These are phyloP conservation scores for Pseudocercospora musae DNA, from an alignment of 2,329 filamentous ascomycete species.

Conservation along the genomic window DNA sequence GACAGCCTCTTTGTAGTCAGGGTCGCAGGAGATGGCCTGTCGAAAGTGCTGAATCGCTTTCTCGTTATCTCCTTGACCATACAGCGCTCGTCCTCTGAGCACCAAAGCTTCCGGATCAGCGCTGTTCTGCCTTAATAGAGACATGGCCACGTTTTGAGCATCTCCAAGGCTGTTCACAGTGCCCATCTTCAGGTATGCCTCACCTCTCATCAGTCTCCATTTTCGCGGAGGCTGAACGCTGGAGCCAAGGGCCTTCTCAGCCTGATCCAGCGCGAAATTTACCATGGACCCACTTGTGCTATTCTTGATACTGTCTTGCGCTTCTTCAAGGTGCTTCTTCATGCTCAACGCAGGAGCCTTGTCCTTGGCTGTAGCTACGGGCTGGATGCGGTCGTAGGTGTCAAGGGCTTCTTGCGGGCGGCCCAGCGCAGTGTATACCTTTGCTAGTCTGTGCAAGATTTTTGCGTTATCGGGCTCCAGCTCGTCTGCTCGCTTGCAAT, in stretches of 20 bases:
- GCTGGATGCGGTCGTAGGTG: slow-evolving; percentile 76
- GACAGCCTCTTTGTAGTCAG: slow-evolving; percentile 83
- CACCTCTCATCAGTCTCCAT: slow-evolving; percentile 89
- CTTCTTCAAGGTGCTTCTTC: slow-evolving; percentile 75
- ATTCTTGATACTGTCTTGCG: slow-evolving; percentile 69
- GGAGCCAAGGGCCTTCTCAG: slow-evolving; percentile 72
- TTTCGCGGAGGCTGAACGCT: slow-evolving; percentile 80
- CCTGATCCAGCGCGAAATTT: slow-evolving; percentile 85
- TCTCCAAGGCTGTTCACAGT: slow-evolving; percentile 85
- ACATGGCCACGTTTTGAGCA: slow-evolving; percentile 89
- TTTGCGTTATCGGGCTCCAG: slow-evolving; percentile 84
- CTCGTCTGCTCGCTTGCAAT: slow-evolving; percentile 77
- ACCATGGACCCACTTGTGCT: slow-evolving; percentile 87
- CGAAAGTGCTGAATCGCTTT: slow-evolving; percentile 92
- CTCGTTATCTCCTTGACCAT: slow-evolving; percentile 89
- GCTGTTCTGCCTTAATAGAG: slow-evolving; percentile 76
- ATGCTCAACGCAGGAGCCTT: slow-evolving; percentile 78
- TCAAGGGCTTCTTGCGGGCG: slow-evolving; percentile 81
- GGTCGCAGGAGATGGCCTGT: slow-evolving; percentile 84
- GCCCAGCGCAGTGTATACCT: slow-evolving; percentile 84
- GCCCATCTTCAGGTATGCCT: slow-evolving; percentile 90
- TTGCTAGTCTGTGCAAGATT: slow-evolving; percentile 79
- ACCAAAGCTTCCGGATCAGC: slow-evolving; percentile 93
- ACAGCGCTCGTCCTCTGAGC: slow-evolving; percentile 80
- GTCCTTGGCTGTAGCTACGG: slow-evolving; percentile 79